Conservation (phyloP, 2,329 filamentous ascomycete species). For the Zymoseptoria crescenta region DNA sequence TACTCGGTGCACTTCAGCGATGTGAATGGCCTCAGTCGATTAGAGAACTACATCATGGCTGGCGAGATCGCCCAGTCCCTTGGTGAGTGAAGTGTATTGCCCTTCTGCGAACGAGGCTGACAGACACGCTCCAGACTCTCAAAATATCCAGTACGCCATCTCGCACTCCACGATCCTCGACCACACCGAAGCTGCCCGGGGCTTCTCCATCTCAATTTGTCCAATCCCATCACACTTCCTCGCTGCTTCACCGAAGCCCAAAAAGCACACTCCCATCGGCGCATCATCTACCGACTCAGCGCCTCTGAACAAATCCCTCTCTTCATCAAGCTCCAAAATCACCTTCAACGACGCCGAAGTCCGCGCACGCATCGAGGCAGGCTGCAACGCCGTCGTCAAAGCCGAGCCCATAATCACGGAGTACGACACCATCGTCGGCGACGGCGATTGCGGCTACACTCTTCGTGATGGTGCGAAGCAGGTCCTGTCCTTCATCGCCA, state of each 20-base stretch:
- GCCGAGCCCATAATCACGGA: constrained; percentile 30
- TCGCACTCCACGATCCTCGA: constrained; percentile 29
- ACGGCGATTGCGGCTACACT: constrained; percentile 32
- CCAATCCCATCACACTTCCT: constrained; percentile 23
- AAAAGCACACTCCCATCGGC: constrained; percentile 13
- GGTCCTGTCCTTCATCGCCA: constrained; percentile 27
- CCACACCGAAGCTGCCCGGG: constrained; percentile 24
- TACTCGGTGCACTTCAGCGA: constrained; percentile 31
- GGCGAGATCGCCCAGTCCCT: constrained; percentile 28
- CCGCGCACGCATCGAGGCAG: constrained; percentile 23
- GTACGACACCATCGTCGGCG: constrained; percentile 32
- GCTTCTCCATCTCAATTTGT: constrained; percentile 29
- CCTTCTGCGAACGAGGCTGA: constrained; percentile 1
- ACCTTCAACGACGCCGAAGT: constrained; percentile 24
- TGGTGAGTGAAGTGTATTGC: constrained; percentile 13
- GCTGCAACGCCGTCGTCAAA: constrained; percentile 28
- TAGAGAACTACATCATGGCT: constrained; percentile 32
- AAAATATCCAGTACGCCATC: constrained; percentile 25
- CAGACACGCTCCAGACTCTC: constrained; percentile 15
- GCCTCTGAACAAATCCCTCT: constrained; percentile 7
- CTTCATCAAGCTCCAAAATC: constrained; percentile 16
- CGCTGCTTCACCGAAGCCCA: constrained; percentile 17
- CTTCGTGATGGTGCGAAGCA: constrained; percentile 30
- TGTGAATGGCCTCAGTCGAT: constrained; percentile 29
- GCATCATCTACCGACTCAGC: constrained; percentile 6